phyloP scores from a whole-genome alignment of 225 moss, liverwort and hornwort species.

The Climacium dendroides region DNA sequence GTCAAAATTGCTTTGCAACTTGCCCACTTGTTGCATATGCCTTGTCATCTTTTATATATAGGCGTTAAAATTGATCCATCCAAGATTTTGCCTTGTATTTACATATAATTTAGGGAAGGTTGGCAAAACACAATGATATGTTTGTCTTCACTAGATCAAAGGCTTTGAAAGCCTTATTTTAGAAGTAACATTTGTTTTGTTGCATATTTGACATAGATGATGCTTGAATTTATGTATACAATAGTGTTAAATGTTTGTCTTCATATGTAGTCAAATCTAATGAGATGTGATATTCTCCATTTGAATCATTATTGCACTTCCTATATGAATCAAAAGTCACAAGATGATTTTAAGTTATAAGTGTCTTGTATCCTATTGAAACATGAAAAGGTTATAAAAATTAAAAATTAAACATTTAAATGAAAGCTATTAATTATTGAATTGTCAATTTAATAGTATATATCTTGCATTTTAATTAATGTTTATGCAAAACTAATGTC shows the following conservation, averaged over 20 bases:
- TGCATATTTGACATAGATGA: neutral
- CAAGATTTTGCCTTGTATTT: neutral
- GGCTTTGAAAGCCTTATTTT: neutral
- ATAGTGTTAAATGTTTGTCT: neutral
- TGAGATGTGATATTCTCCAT: neutral
- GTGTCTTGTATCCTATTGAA: accelerated
- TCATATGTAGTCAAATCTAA: neutral
- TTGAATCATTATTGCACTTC: neutral
- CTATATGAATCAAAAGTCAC: neutral
- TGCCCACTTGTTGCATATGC: neutral
- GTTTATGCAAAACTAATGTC: too few species aligned
- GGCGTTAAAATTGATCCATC: neutral
- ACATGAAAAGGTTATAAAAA: neutral
- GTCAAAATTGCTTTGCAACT: neutral
- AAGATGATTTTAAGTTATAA: neutral
- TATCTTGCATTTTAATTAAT: neutral
- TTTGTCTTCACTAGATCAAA: accelerated
- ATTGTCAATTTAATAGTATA: too few species aligned
- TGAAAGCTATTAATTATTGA: neutral
- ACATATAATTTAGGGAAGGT: neutral
- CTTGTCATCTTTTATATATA: neutral
- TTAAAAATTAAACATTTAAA: too few species aligned
- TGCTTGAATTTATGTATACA: neutral
- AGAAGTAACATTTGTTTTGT: accelerated
- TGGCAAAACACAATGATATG: neutral